phyloP scores from a whole-genome alignment of 208 protist genomes.

The Acanthamoeba sp. region DNA sequence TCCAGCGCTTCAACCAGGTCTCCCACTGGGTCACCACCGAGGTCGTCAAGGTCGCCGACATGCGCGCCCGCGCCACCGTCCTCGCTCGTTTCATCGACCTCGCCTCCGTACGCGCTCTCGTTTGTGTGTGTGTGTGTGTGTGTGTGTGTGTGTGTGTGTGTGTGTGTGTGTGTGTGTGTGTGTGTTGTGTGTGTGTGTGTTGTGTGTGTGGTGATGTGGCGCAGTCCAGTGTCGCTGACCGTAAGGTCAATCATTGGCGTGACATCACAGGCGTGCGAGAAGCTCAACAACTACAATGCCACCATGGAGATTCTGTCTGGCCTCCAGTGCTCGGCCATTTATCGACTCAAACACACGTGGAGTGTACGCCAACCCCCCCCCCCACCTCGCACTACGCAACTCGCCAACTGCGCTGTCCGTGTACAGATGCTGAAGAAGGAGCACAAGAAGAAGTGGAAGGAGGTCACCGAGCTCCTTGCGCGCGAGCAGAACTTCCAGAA shows the following conservation, averaged over 20 bases:
- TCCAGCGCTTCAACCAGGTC: constrained; percentile 72
- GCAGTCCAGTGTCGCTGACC: too few relatives aligned
- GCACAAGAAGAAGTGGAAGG: constrained; percentile 65
- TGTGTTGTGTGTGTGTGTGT: background rate
- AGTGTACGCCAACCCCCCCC: background rate
- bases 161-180: background rate
- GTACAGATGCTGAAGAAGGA: constrained; percentile 40
- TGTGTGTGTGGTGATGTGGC: background rate
- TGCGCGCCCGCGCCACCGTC: constrained; percentile 15
- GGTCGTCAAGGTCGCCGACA: constrained; percentile 63
- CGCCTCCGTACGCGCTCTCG: constrained; percentile 23
- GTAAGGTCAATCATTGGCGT: too few relatives aligned
- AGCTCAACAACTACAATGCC: constrained; percentile 76
- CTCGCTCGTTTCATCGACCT: constrained; percentile 75
- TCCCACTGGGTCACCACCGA: constrained; percentile 71
- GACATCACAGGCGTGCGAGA: constrained; percentile 39
- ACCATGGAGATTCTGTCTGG: constrained; percentile 75
- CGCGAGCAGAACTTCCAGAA: constrained; percentile 72
- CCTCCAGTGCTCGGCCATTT: constrained; percentile 69
- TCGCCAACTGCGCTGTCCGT: background rate
- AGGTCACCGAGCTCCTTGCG: constrained; percentile 36
- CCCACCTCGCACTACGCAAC: background rate
- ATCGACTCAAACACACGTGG: constrained; percentile 72
- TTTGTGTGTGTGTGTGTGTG: background rate
- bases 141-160: background rate